Conservation (phyloP, 768 basidiomycete genomes). For the Rhizopogon roseolus region DNA sequence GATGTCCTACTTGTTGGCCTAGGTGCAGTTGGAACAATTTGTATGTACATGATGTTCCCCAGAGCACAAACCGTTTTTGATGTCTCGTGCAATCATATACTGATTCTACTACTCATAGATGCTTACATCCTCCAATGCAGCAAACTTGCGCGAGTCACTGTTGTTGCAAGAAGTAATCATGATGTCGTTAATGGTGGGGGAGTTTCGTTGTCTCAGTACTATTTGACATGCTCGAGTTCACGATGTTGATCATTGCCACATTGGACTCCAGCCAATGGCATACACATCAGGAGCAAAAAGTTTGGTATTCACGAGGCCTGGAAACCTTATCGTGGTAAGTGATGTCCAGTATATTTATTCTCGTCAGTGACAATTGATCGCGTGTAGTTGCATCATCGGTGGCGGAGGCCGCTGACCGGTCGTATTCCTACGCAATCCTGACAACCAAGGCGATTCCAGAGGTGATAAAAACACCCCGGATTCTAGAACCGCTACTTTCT, state of each 20-base stretch:
- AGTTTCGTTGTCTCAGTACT: neutral
- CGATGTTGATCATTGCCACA: neutral
- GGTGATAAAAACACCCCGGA: slow-evolving; percentile 45
- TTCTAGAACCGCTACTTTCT: slow-evolving; percentile 54
- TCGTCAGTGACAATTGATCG: neutral
- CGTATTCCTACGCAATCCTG: slow-evolving; percentile 63
- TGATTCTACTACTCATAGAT: slow-evolving; percentile 29
- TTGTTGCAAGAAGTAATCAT: slow-evolving; percentile 69
- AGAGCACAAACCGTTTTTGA: neutral
- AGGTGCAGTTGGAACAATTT: slow-evolving; percentile 63
- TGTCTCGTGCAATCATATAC: neutral
- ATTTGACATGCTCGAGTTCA: no score
- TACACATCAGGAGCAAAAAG: slow-evolving; percentile 40
- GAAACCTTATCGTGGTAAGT: neutral
- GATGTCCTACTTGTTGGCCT: slow-evolving; percentile 60
- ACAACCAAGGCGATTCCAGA: slow-evolving; percentile 74
- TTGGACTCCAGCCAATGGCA: slow-evolving; percentile 40
- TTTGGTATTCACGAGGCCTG: neutral
- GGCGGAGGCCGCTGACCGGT: slow-evolving; percentile 50
- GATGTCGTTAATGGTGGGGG: slow-evolving; percentile 30
- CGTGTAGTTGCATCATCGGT: slow-evolving; percentile 55
- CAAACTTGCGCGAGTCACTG: slow-evolving; percentile 55
- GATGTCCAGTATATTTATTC: neutral
- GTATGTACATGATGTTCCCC: slow-evolving; percentile 31
- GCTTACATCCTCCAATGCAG: slow-evolving; percentile 38